These are phyloP conservation scores for Oryza officinalis DNA, from an alignment of 176 grass and related monocot species.

Conservation along the genomic window DNA sequence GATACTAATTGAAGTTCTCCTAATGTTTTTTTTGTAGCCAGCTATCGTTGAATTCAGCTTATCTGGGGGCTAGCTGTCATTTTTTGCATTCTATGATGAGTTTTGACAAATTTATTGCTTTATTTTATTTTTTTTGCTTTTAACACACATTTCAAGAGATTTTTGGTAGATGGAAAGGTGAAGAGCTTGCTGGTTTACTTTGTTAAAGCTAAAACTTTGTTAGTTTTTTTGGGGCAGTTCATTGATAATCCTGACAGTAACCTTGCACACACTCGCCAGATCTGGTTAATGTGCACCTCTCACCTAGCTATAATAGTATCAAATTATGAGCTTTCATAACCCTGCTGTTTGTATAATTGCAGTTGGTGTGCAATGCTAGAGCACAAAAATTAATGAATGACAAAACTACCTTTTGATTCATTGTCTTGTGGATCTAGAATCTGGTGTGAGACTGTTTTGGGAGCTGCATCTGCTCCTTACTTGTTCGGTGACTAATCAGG, in stretches of 20 bases:
- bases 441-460: no score
- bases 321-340: neutral
- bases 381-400: neutral
- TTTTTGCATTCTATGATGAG: neutral
- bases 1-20: no score
- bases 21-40: no score
- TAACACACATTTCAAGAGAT: no score
- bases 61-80: neutral
- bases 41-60: no score
- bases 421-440: no score
- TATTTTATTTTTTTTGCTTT: neutral
- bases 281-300: neutral
- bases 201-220: neutral
- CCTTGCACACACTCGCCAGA: neutral
- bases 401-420: neutral
- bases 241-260: neutral
- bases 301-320: neutral
- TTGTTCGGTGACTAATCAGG: no score
- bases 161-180: neutral
- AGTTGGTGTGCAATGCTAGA: neutral
- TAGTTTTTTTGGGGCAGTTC: neutral
- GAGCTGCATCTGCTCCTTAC: no score
- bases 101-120: neutral
- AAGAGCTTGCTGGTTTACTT: neutral
- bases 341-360: neutral